Base-by-base conservation (phyloP, 768 basidiomycete genomes). In the Auriculariales sp. region DNA sequence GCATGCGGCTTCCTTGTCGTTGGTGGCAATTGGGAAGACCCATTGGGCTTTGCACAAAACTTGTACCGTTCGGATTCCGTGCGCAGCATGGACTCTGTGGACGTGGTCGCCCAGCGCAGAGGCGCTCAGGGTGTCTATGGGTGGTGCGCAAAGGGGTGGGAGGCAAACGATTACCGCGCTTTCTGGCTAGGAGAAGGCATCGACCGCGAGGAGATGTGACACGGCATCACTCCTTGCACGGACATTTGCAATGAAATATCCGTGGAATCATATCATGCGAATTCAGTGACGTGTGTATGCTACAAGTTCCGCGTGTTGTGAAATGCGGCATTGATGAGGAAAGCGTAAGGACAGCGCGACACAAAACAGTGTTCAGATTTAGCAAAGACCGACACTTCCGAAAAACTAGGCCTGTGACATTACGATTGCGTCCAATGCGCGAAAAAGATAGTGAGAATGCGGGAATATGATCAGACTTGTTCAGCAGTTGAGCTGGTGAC, bases 121-220 rank as follows among this genome's bases (percentile, higher is more conserved):
- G 64, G 63, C 19, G 76, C 79, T 50, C 70, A 80, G 51, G 87
- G 87, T 4, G 63, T 83, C 4, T 91, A 90, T 60, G 86, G 75
- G 0, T 89, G 87, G 86, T 71, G 78, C 63, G 66, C 77, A 56
- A 86, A 81, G 58, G 86, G 81, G 14, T 53, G 68, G 3, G 75
- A 78, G 49, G n/a, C n/a, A n/a, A n/a, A n/a, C n/a, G 87, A 91
- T 58, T 91, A 79, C 74, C 69, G 87, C 19, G 74, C 90, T 11
- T 79, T 90, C 59, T 91, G 87, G 87, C 64, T 88, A 9, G 87
- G 87, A 0, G 83, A 83, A 19, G 66, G 66, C 28, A 36, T 49
- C 7, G 52, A 53, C 31, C 44, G 48, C 30, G 32, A 27, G 11
- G 11, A 62, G 66, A 29, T 58, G 59, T 11, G 14, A 19, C 27